Conservation (phyloP, 164 flowering plant species). For the Warburgia ugandensis region DNA sequence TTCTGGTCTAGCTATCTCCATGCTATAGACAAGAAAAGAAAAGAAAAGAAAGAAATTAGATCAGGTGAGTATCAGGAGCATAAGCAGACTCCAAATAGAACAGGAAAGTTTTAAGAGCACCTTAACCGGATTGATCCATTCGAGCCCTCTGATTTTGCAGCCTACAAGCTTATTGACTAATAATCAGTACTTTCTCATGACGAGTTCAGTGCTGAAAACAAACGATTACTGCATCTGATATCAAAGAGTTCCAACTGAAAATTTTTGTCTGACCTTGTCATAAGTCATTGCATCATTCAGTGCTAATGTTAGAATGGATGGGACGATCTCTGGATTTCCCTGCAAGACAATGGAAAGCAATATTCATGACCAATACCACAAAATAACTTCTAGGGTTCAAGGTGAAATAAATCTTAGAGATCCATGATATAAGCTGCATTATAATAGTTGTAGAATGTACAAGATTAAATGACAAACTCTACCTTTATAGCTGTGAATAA, state of each 20-base stretch:
- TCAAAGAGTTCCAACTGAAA: neutral
- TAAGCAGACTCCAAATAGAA: neutral
- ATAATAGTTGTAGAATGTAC: neutral
- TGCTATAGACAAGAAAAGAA: conserved; percentile 47
- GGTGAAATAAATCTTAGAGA: no score
- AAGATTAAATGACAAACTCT: conserved; percentile 3
- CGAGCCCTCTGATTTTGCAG: conserved; percentile 90
- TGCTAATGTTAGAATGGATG: conserved; percentile 67
- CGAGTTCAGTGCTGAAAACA: no score
- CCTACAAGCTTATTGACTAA: conserved; percentile 38
- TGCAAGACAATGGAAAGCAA: conserved; percentile 22
- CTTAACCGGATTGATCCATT: conserved; percentile 94
- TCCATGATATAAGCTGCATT: no score
- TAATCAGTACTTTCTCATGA: neutral
- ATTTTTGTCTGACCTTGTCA: conserved; percentile 61
- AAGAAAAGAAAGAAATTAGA: neutral
- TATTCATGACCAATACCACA: no score
- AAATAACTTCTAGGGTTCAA: no score
- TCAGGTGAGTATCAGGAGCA: neutral
- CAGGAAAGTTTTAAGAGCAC: conserved; percentile 23
- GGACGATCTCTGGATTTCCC: conserved; percentile 67
- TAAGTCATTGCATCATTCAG: conserved; percentile 79
- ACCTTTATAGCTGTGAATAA: conserved; percentile 58
- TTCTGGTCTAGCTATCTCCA: conserved; percentile 95
- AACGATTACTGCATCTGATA: no score